Evolutionary conservation across 228 moss, liverwort and hornwort genomes (phyloP), one percentile per base, ranked within the genome.

Genomic region (Sphagnum fallax): DNA sequence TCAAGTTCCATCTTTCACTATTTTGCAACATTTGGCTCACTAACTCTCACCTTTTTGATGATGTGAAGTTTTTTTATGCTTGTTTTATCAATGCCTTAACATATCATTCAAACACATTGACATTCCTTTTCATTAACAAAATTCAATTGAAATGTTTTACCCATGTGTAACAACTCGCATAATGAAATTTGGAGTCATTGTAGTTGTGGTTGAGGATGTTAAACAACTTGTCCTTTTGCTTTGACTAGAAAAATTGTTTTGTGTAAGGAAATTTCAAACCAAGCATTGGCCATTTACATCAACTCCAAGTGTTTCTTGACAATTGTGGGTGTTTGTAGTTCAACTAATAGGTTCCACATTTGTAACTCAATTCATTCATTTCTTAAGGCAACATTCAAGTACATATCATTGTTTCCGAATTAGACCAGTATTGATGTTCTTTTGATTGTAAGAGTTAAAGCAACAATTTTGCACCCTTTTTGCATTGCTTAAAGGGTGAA

Each of bases 281-380:
- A 98, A 83, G 88, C 94, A 14, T 71, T 90, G 61, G 91, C 94
- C 1, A 75, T 98, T 16, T 94, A 86, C 53, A 90, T 98, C 76
- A 98, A 98, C 73, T 98, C 98, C 14, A 94, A 98, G 74, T 92
- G 93, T 70, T 98, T 92, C 52, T 94, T 88, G 18, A 86, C 74
- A 53, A 88, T 94, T 52, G 81, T 82, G 32, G 2, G 32, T 32
- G 32, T 32, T 32, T 32, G 32, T 32, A 32, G 32, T 2, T 32
- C 32, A 32, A 32, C 3, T 32, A 32, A 32, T 32, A 32, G 32
- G 32, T 32, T 32, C 32, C 32, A 32, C 32, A 32, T 2, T 32
- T 32, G 32, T 32, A 32, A 32, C 32, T 32, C 32, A 32, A 32
- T 1, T 32, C 1, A 32, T 32, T 32, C 32, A 32, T 32, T 32